phyloP scores from a whole-genome alignment of 345 rosid genomes.

The Excoecaria agallocha region DNA sequence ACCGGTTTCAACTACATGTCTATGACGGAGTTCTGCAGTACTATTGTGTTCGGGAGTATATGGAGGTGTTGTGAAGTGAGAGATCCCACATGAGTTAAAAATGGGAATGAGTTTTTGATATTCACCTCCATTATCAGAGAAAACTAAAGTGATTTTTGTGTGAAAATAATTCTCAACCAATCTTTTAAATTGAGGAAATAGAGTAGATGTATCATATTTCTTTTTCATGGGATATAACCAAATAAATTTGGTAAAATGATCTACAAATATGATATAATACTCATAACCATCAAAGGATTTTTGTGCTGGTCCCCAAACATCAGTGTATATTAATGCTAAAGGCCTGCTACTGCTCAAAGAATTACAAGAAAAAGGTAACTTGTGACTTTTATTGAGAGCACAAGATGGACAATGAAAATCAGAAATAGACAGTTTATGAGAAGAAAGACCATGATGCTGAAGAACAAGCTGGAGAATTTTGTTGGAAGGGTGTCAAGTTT shows the following conservation, averaged over 20 bases:
- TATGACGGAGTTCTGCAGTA: neutral
- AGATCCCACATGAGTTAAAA: neutral
- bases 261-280: neutral
- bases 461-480: neutral
- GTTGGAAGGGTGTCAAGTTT: neutral
- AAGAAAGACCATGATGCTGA: neutral
- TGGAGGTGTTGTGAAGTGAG: neutral
- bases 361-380: neutral
- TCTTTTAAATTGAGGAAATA: neutral
- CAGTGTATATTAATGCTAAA: neutral
- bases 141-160: too few relatives aligned
- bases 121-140: too few relatives aligned
- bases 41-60: neutral
- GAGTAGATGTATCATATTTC: neutral
- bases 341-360: neutral
- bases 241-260: neutral
- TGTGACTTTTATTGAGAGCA: too few relatives aligned
- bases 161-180: too few relatives aligned
- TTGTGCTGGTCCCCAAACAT: neutral
- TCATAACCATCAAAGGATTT: neutral
- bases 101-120: neutral
- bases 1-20: neutral
- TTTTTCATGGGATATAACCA: neutral
- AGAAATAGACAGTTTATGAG: neutral
- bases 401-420: neutral